Evolutionary conservation across 2,329 filamentous ascomycete species (phyloP).

Genomic region (Aspergillus fumigatiaffinis): DNA sequence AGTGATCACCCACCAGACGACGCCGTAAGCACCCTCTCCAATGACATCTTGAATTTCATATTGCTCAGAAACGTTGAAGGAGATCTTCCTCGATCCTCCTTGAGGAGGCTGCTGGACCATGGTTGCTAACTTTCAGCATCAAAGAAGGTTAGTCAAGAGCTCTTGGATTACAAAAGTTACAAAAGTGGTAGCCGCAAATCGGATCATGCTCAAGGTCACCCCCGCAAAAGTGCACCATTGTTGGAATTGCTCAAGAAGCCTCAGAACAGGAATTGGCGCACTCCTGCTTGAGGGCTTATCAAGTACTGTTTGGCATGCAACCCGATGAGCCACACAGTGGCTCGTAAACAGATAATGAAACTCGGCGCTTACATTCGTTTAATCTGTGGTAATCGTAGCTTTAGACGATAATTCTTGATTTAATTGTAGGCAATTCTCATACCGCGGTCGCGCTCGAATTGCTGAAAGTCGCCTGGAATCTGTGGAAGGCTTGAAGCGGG

Average conservation of each 20-base stretch:
- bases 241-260: slow-evolving; percentile 3
- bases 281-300: background rate
- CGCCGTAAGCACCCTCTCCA: slow-evolving; percentile 95
- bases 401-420: background rate
- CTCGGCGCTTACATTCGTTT: slow-evolving; percentile 8
- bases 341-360: background rate
- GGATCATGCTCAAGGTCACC: background rate
- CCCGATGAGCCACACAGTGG: slow-evolving; percentile 16
- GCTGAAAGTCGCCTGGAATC: slow-evolving; percentile 2
- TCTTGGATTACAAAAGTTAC: background rate
- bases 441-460: slow-evolving; percentile 3
- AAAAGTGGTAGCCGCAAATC: background rate
- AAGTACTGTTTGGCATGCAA: background rate
- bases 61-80: slow-evolving; percentile 98
- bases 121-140: slow-evolving; percentile 6
- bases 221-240: background rate
- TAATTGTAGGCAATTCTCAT: slow-evolving; percentile 2
- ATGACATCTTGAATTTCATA: slow-evolving; percentile 99
- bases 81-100: slow-evolving; percentile 79
- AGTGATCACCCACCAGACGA: slow-evolving; percentile 74
- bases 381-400: background rate
- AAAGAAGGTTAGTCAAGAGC: slow-evolving; percentile 6
- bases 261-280: background rate
- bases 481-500: slow-evolving; percentile 12
- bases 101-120: slow-evolving; percentile 48